Evolutionary conservation across 257 asterid genomes (phyloP), one percentile per base, ranked within the genome.

Genomic region (Haberlea rhodopensis): DNA sequence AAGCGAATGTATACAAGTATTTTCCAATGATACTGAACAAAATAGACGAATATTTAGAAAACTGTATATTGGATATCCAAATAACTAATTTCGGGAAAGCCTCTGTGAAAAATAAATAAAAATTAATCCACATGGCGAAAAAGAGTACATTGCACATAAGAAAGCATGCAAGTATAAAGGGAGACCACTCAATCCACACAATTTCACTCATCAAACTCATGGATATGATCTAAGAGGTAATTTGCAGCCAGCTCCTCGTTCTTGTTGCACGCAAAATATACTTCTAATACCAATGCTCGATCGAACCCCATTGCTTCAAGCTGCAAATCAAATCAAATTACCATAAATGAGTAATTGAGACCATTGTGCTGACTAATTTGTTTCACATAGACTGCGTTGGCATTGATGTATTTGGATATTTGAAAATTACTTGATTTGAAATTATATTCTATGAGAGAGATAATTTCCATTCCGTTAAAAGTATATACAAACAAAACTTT

Each of bases 301-400:
- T 86, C 85, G 25, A 83, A 86, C 18, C 94, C 94, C 94, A 86
- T 83, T 21, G 94, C 94, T 73, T 86, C 94, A 69, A 86, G 94
- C 90, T 86, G 90, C n/a, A n/a, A n/a, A n/a, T n/a, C 78, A 53
- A 29, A 22, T 8, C 67, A 74, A 76, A 68, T 67, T 21, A 43
- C 60, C 58, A 65, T 15, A 4, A 20, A 3, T 11, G 48, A 4
- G 51, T 43, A 16, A 43, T 15, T 43, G 19, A 43, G 51, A 43
- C 20, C 4, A 43, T 43, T 43, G 20, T 43, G 51, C 6, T 15
- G 19, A n/a, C n/a, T n/a, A n/a, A n/a, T 15, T 43, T 43, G 15
- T 19, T 13, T 43, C 20, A 16, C n/a, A n/a, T n/a, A n/a, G n/a
- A n/a, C n/a, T n/a, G n/a, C n/a, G n/a, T n/a, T 16, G 51, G 20